Base-by-base conservation (phyloP, 768 basidiomycete species). In the Termitomyces sp. region DNA sequence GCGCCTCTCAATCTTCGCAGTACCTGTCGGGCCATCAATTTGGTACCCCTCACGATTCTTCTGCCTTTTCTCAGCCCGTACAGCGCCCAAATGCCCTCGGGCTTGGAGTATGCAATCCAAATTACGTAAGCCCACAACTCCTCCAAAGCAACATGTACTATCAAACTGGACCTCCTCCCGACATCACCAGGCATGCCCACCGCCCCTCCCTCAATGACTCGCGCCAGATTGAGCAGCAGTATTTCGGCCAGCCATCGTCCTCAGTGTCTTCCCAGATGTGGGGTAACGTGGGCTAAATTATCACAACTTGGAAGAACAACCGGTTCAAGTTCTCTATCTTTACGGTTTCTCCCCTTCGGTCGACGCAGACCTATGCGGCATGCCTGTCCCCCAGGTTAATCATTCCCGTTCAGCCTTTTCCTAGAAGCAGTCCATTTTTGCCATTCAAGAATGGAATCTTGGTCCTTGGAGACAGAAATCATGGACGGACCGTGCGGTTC, bases 211-310 rank as follows among this genome's bases (percentile, higher is more conserved):
- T 72, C 30, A 66, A 71, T 50, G 71, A 72, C 45, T 62, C 72
- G 45, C 66, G 70, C 27, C 58, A 58, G 20, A 48, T 70, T 27
- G 54, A 59, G 49, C 68, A 71, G 12, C 64, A 67, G 39, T 70
- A 68, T 48, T 51, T 67, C 20, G 63, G 70, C 9, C 70, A 72
- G 6, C 57, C 71, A 4, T 68, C 73, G 58, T 33, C 52, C 13
- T 53, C 57, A 16, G 15, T 33, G 16, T 51, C 57, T 41, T 69
- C 74, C 11, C 74, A 74, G 55, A 49, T 71, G 9, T 76, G 75
- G 76, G 66, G 73, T 31, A 72, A 71, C 57, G 68, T 60, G 55
- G 72, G 74, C 31, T 75, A 65, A 67, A 31, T 20, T 20, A 3
- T 8, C 13, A 47, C 27, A 12, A 42, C 12, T n/a, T 27, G 54